These are phyloP conservation scores for Simplicillium sp. DNA, from an alignment of 2,329 filamentous ascomycete genomes.

Conservation along the genomic window DNA sequence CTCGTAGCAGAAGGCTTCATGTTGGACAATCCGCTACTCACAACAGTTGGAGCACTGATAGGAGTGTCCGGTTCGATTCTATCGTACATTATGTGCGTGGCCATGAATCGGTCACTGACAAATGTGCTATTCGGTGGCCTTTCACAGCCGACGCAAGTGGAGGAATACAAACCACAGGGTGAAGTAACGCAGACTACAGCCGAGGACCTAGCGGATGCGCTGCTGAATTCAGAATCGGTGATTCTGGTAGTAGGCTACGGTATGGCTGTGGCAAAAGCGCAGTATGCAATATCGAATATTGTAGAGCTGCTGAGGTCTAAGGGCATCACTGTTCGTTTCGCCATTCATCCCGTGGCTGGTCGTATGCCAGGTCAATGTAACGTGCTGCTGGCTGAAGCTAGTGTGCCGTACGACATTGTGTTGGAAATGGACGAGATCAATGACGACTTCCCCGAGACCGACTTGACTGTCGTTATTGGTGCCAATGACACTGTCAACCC, in stretches of 20 bases:
- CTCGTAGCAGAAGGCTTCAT: conserved; percentile 87
- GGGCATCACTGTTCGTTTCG: conserved; percentile 76
- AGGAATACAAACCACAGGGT: conserved; percentile 69
- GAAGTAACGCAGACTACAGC: conserved; percentile 68
- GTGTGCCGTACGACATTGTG: conserved; percentile 84
- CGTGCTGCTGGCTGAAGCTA: conserved; percentile 78
- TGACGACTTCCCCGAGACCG: conserved; percentile 78
- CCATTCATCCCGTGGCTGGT: conserved; percentile 82
- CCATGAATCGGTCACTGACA: conserved; percentile 84
- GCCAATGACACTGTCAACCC: conserved; percentile 92
- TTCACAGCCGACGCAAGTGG: conserved; percentile 38
- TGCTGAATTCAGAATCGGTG: conserved; percentile 70
- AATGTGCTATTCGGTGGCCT: conserved; percentile 79
- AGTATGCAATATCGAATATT: conserved; percentile 83
- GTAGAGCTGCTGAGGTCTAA: conserved; percentile 63
- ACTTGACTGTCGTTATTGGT: conserved; percentile 80
- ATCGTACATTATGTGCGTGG: conserved; percentile 78
- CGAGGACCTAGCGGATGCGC: conserved; percentile 69
- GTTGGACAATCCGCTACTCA: conserved; percentile 78
- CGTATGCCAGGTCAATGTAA: conserved; percentile 94
- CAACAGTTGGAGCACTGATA: conserved; percentile 77
- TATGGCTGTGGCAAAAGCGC: conserved; percentile 90
- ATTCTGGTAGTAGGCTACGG: conserved; percentile 89
- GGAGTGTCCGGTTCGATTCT: conserved; percentile 84
- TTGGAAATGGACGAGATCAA: conserved; percentile 96